Evolutionary conservation across 106 monocot genomes (phyloP).

Genomic region (Alisma plantagoaquatica): DNA sequence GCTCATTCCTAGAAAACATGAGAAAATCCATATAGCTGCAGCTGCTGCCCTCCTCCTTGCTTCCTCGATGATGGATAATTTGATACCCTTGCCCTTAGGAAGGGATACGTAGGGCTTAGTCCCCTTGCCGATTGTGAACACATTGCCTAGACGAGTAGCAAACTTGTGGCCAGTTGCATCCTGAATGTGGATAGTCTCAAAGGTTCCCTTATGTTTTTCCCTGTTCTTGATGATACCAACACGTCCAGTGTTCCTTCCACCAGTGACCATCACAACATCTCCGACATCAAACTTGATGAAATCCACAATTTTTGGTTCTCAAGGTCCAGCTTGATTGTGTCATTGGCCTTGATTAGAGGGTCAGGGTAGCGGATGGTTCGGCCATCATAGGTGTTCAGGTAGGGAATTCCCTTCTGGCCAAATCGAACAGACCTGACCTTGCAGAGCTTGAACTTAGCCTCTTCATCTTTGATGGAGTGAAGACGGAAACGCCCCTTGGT

Average conservation of each 20-base stretch:
- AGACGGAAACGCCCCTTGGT: too few species aligned
- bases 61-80: not conserved
- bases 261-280: not conserved
- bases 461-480: too few species aligned
- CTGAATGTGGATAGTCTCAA: not conserved
- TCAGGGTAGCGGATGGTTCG: not conserved
- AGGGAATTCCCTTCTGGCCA: not conserved
- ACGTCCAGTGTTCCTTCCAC: not conserved
- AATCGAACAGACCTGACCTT: too few species aligned
- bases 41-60: too few species aligned
- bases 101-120: not conserved
- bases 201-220: not conserved
- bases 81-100: not conserved
- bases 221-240: too few species aligned
- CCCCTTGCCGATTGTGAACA: not conserved
- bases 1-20: too few species aligned
- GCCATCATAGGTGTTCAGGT: not conserved
- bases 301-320: not conserved
- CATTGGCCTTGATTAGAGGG: slow-evolving; percentile 1
- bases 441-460: too few species aligned
- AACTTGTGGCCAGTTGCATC: not conserved
- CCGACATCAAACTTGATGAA: not conserved
- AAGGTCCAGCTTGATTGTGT: not conserved
- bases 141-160: not conserved
- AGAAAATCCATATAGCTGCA: too few species aligned